Evolutionary conservation across 2,329 filamentous ascomycete species (phyloP), one percentile per base, ranked within the genome.

Genomic region (Colletotrichum agaves): DNA sequence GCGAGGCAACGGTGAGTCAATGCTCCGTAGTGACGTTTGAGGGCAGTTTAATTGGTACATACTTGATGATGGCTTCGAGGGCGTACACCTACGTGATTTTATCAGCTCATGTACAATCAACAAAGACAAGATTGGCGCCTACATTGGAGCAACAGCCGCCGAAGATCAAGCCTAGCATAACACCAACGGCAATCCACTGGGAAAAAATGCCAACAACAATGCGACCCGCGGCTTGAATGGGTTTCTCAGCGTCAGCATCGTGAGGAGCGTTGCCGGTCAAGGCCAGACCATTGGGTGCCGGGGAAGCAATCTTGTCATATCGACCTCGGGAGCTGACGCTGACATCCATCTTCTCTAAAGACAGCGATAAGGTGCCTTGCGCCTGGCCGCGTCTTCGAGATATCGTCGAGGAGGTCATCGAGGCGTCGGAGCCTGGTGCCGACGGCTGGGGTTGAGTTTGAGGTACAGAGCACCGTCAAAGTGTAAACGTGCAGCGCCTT

Each of bases 1-100:
- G 17, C 5, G 6, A 27, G 71, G 12, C 60, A 50, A 49, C 52
- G 33, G 58, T 73, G 56, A 71, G 74, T 69, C 31, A 64, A 59
- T 15, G 70, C 64, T 33, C 46, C 62, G 61, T 21, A 35, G 15
- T 8, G 27, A 35, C 2, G 4, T 27, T 31, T 2, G 2, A 39
- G 19, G 23, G 21, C 4, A 8, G 23, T 19, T n/a, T 17, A 49
- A 5, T 35, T 33, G 17, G 11, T 55, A 82, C 90, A 87, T 82
- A 96, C 92, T 96, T 97, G 76, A 99, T 90, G 74, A 98, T 97
- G 52, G 93, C 92, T 80, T 99, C 96, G 63, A 99, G 85, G 44
- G 95, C 93, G 80, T 97, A 98, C n/a, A 98, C 93, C 90, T 97
- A 77, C 73, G 75, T 73, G 8, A 50, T 19, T 15, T 13, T 41